Percentiles rank a stretch among this genome's conserved stretches.
phyloP scores from a whole-genome alignment of 2,329 filamentous ascomycete species.

The Tolypocladium sp. region DNA sequence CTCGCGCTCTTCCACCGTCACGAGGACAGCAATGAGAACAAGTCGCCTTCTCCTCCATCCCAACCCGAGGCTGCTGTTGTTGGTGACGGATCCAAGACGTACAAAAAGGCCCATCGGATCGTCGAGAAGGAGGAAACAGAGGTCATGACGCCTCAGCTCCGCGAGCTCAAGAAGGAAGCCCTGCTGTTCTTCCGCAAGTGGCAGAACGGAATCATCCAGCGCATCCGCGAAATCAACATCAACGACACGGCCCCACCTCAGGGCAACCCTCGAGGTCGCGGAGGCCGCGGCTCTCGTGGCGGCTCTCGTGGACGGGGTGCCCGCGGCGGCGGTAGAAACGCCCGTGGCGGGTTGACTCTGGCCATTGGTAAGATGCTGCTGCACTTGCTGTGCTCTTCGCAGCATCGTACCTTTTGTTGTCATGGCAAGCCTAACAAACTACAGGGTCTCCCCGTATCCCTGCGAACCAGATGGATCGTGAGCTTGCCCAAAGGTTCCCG shows the following conservation, averaged over 20 bases:
- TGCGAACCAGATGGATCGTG: conserved; percentile 34
- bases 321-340: conserved; percentile 20
- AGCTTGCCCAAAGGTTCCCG: conserved; percentile 41
- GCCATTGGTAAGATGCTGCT: conserved; percentile 26
- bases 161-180: conserved; percentile 60
- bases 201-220: conserved; percentile 60
- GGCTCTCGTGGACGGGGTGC: conserved; percentile 19
- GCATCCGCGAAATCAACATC: conserved; percentile 60
- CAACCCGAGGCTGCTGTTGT: neutral
- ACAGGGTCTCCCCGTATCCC: conserved; percentile 30
- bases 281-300: conserved; percentile 20
- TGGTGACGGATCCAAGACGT: conserved; percentile 10
- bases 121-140: conserved; percentile 22
- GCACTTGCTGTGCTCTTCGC: neutral
- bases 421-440: neutral
- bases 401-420: neutral
- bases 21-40: conserved; percentile 12
- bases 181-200: conserved; percentile 71
- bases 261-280: conserved; percentile 22
- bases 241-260: conserved; percentile 24
- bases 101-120: conserved; percentile 16
- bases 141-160: conserved; percentile 35
- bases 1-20: conserved; percentile 18
- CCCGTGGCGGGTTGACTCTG: conserved; percentile 17
- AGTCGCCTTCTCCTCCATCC: conserved; percentile 1